phyloP scores from a whole-genome alignment of 2,329 filamentous ascomycete genomes.

The Neonectria magnoliae region DNA sequence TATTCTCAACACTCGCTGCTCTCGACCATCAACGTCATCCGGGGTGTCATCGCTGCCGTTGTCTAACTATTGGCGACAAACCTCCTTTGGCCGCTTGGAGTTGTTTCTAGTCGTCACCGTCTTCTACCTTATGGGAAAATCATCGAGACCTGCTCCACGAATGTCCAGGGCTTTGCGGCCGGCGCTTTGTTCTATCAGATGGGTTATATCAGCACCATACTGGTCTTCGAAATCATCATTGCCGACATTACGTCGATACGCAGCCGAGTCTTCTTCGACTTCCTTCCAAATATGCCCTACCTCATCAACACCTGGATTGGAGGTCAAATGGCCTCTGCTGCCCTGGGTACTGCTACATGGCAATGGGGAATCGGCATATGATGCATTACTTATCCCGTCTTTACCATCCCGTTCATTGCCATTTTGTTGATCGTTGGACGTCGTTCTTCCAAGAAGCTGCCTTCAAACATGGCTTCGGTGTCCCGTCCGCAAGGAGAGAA shows the following conservation, averaged over 20 bases:
- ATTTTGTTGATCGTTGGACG: slow-evolving; percentile 62
- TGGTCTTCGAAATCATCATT: slow-evolving; percentile 72
- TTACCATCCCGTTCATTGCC: slow-evolving; percentile 63
- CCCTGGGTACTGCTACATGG: slow-evolving; percentile 57
- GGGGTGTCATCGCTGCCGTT: slow-evolving; percentile 50
- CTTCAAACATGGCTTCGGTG: slow-evolving; percentile 15
- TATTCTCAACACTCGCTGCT: slow-evolving; percentile 54
- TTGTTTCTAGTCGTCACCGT: slow-evolving; percentile 64
- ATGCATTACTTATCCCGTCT: slow-evolving; percentile 67
- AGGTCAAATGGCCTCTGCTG: slow-evolving; percentile 49
- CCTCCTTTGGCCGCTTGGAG: slow-evolving; percentile 69
- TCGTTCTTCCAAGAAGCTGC: slow-evolving; percentile 55
- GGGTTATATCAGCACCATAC: slow-evolving; percentile 66
- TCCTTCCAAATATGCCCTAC: slow-evolving; percentile 68
- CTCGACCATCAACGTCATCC: slow-evolving; percentile 56
- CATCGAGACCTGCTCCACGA: slow-evolving; percentile 64
- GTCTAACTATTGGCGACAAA: slow-evolving; percentile 59
- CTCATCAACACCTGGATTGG: slow-evolving; percentile 71
- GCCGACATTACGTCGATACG: slow-evolving; percentile 69
- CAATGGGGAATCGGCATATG: slow-evolving; percentile 71
- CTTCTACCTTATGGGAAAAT: slow-evolving; percentile 68
- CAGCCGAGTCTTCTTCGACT: slow-evolving; percentile 68
- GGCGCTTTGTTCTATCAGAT: slow-evolving; percentile 71
- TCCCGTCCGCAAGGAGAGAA: neutral
- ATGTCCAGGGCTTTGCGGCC: slow-evolving; percentile 62